Base-by-base conservation (phyloP, 2,329 filamentous ascomycete species). In the Neoscytalidium dimidiatum region DNA sequence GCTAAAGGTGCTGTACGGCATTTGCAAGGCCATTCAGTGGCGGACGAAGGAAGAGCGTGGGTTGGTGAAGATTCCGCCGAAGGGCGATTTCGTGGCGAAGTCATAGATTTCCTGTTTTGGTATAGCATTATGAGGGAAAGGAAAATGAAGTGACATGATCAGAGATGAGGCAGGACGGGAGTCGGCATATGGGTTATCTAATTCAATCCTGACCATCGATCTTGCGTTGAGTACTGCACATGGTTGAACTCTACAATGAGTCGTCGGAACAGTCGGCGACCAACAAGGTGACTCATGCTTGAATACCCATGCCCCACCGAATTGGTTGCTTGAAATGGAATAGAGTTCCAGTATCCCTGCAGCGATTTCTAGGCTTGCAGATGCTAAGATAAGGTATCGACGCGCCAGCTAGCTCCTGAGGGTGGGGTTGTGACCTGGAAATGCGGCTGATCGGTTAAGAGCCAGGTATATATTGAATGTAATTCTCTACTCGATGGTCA, bases 1-100 rank as follows among this genome's bases (percentile, higher is more conserved):
- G 17, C 71, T 87, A 33, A 73, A 75, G 64, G 77, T 80, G 6
- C 67, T 87, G 1, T 86, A 86, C 69, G 75, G 77, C 2, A 69
- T 85, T 31, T 74, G 83, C 9, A 80, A 79, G 69, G 80, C 78
- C 0, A 72, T 86, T 31, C 84, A 86, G 71, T 79, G 80, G 74
- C 75, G 79, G 68, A 78, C 77, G 2, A 84, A 77, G 70, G 82
- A 84, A 68, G 67, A 43, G 2, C 81, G 76, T 67, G 82, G 82
- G 0, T 48, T 83, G 49, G 70, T 77, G 0, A 61, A 71, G 3
- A 67, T 78, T 7, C 75, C 75, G 38, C 51, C 66, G 11, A 70
- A 71, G 60, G 65, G 62, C n/a, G 41, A 65, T 33, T 65, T 65
- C 5, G 63, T 65, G 31, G 56, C 52, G 13, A 52, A 64, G 28